These are phyloP conservation scores for Aureobasidium leucospermi DNA, from an alignment of 2,329 filamentous ascomycete genomes.

Conservation along the genomic window DNA sequence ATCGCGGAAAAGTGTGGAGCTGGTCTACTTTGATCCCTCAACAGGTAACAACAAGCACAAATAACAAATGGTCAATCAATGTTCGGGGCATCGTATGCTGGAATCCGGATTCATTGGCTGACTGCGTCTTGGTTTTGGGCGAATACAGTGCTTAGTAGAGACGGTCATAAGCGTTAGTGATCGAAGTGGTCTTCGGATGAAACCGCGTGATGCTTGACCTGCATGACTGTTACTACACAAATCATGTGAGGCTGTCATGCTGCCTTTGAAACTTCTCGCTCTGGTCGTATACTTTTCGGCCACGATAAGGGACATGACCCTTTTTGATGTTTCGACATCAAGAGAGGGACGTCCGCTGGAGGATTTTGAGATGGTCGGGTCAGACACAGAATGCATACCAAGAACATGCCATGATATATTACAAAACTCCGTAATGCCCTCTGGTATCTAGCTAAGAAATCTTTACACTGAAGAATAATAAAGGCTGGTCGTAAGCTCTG, in stretches of 20 bases:
- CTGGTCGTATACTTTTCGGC: too few species aligned
- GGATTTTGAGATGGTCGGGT: too few species aligned
- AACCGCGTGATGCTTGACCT: background rate
- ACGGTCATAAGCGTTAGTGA: background rate
- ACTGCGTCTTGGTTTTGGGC: background rate
- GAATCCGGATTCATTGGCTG: background rate
- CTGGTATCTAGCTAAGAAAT: conserved; percentile 9
- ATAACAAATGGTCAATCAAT: background rate
- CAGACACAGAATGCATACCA: background rate
- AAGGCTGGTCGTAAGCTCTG: conserved; percentile 2
- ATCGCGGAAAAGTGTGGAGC: too few species aligned
- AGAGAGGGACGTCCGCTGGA: too few species aligned
- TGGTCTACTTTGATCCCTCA: too few species aligned
- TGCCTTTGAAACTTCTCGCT: background rate
- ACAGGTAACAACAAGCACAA: too few species aligned
- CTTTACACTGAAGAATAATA: conserved; percentile 2
- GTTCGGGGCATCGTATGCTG: background rate
- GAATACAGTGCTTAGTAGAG: background rate
- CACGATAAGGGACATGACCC: too few species aligned
- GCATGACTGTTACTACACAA: background rate
- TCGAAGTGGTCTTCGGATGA: background rate
- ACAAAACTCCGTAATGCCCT: conserved; percentile 6
- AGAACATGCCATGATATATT: conserved; percentile 2
- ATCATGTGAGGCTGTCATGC: background rate
- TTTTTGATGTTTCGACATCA: too few species aligned